Base-by-base conservation (phyloP, 768 basidiomycete genomes). In the Candolleomyces eurysporus region DNA sequence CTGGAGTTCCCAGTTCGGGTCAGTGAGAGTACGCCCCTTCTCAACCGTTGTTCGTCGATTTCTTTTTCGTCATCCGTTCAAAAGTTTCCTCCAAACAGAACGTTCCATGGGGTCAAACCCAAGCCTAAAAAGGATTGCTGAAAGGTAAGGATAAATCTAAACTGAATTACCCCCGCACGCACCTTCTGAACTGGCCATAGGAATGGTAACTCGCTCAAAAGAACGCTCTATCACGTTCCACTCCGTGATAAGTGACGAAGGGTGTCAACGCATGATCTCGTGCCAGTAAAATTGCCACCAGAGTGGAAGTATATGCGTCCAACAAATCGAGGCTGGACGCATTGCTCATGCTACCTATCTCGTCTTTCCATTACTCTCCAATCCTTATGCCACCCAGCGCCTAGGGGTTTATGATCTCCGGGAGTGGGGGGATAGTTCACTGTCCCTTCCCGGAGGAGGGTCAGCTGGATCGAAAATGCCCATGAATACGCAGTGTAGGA, bases 201-300 rank as follows among this genome's bases (percentile, higher is more conserved):
- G 76, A 56, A 83, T 77, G 61, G 83, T 79, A 0, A 83, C 83
- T 8, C 82, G 72, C 64, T 83, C 82, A 31, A 83, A 69, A 45
- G 78, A 76, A 31, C 83, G 74, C 10, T 72, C 57, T 64, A 79
- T 69, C 30, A 76, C 67, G 60, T 72, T 76, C 78, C 75, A 79
- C 19, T 61, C 79, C 82, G 67, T 80, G 83, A 64, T 84, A 84
- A 9, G 84, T 70, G 31, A 72, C 72, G 65, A 85, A 85, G 1
- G 79, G 83, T 0, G 78, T 75, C 62, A 79, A 70, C 0, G 74
- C 79, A 48, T 82, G 77, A 46, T 73, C 70, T 0, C 77, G 69
- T 14, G 82, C 83, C 83, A 82, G 71, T 54, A 40, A 62, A 62
- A 22, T 59, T 59, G 8, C 61, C 61, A 3, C 57, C 61, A 26